Evolutionary conservation across 345 rosid genomes (phyloP).

Genomic region (Cardamine chenopodiifolia): DNA sequence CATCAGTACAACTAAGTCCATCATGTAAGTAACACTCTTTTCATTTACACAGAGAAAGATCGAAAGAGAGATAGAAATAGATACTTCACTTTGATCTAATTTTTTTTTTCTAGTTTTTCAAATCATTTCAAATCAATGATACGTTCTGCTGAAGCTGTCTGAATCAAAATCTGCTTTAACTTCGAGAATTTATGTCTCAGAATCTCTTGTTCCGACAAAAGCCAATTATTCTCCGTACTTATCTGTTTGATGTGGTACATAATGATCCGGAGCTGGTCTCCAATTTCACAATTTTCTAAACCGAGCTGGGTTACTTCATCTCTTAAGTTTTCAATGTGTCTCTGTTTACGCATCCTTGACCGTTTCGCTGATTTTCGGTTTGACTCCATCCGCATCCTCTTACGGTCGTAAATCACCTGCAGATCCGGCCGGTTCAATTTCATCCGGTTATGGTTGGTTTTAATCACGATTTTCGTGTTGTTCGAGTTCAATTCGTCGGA

Average conservation of each 20-base stretch:
- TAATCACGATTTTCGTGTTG: background rate
- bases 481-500: slow-evolving; percentile 1
- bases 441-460: slow-evolving; percentile 40
- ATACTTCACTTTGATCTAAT: slow-evolving; percentile 22
- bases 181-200: slow-evolving; percentile 65
- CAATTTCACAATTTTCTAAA: slow-evolving; percentile 65
- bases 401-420: slow-evolving; percentile 61
- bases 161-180: slow-evolving; percentile 51
- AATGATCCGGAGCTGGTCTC: slow-evolving; percentile 55
- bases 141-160: slow-evolving; percentile 56
- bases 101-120: background rate
- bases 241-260: slow-evolving; percentile 46
- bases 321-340: slow-evolving; percentile 70
- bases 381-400: slow-evolving; percentile 75
- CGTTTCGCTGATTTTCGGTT: slow-evolving; percentile 92
- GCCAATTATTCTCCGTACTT: slow-evolving; percentile 57
- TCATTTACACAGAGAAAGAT: slow-evolving; percentile 22
- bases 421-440: slow-evolving; percentile 29
- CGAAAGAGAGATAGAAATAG: slow-evolving; percentile 6
- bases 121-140: slow-evolving; percentile 38
- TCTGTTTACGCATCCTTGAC: slow-evolving; percentile 81
- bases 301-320: slow-evolving; percentile 66
- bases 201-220: slow-evolving; percentile 56
- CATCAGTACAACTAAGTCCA: background rate
- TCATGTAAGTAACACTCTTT: background rate